A percentile compares a stretch with the other conserved stretches of the same genome.
Conservation (phyloP, 2,329 filamentous ascomycete species). For the Trichoderma sp. region DNA sequence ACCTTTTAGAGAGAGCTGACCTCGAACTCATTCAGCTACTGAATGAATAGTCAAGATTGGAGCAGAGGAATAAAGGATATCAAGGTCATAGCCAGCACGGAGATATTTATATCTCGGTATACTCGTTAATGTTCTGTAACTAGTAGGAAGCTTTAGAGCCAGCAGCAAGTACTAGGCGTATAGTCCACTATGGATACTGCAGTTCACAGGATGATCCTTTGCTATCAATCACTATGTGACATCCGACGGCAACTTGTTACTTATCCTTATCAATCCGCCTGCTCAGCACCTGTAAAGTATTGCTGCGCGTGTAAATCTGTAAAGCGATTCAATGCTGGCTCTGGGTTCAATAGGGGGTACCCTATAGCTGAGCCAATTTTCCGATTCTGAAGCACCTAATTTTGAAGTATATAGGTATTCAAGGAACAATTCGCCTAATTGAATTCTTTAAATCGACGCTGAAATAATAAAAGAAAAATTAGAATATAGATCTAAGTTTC, state of each 20-base stretch:
- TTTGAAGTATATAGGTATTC: too few relatives aligned
- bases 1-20: background rate
- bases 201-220: background rate
- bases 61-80: background rate
- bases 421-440: too few relatives aligned
- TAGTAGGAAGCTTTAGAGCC: background rate
- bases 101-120: background rate
- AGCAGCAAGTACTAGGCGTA: background rate
- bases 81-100: too few relatives aligned
- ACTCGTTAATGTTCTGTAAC: background rate
- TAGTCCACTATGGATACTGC: background rate
- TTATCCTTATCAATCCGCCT: background rate
- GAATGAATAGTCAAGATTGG: background rate
- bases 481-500: background rate
- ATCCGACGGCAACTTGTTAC: background rate
- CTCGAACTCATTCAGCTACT: background rate
- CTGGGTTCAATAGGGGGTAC: background rate
- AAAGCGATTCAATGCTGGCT: background rate
- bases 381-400: background rate
- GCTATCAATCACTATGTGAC: background rate
- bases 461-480: too few relatives aligned
- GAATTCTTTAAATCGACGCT: too few relatives aligned
- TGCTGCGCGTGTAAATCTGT: background rate
- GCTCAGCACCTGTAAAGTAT: background rate
- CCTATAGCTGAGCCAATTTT: background rate